Evolutionary conservation across 768 basidiomycete species (phyloP).

Genomic region (Termitomyces sp.): DNA sequence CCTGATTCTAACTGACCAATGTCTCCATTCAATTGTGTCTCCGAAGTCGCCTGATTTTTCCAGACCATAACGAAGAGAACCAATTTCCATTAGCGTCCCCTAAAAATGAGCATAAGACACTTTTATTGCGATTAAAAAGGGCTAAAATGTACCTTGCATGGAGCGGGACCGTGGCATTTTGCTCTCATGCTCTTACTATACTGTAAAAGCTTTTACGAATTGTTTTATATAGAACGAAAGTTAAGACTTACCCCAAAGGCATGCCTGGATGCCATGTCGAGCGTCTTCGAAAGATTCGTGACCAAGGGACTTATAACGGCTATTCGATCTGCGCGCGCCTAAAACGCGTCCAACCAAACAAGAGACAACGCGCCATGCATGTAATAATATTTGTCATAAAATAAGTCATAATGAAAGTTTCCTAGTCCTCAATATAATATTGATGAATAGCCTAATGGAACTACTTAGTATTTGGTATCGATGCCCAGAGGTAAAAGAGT

Average conservation of each 20-base stretch:
- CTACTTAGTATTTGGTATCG: conserved; percentile 17
- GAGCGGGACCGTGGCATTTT: conserved; percentile 61
- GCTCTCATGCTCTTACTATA: conserved; percentile 71
- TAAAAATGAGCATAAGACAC: conserved; percentile 13
- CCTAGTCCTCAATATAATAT: not conserved
- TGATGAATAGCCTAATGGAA: not conserved
- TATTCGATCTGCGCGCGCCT: conserved; percentile 4
- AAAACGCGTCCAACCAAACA: conserved; percentile 28
- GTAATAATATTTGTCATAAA: too few relatives aligned
- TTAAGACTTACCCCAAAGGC: conserved; percentile 16
- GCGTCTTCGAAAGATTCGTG: not conserved
- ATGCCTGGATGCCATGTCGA: conserved; percentile 16
- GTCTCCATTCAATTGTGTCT: conserved; percentile 71
- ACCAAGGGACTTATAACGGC: not conserved
- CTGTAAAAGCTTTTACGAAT: conserved; percentile 29
- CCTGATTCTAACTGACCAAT: conserved; percentile 50
- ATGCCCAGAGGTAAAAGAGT: conserved; percentile 60
- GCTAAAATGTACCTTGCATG: conserved; percentile 43
- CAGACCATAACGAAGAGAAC: conserved; percentile 64
- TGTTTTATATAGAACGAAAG: not conserved
- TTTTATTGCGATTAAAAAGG: not conserved
- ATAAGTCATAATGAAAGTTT: not conserved
- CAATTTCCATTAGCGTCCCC: conserved; percentile 50
- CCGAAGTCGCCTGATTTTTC: conserved; percentile 43
- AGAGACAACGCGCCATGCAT: conserved; percentile 30